Evolutionary conservation across 1,284 basidiomycete species (phyloP).

Genomic region (Limonomyces culmigenus): DNA sequence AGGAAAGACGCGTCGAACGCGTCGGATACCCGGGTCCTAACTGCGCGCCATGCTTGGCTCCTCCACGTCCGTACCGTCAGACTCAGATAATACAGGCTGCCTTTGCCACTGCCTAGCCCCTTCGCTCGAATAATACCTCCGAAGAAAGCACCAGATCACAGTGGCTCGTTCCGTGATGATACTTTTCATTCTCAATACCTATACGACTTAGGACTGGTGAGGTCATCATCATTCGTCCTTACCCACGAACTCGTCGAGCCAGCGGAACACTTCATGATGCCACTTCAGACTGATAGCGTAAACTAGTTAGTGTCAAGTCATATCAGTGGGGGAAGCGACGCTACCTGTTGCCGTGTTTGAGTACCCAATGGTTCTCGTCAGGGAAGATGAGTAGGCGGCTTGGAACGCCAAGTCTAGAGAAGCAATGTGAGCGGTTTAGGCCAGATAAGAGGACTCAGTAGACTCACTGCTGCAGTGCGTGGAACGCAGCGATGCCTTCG

Average conservation of each 20-base stretch:
- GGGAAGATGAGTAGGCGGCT: slow-evolving; percentile 81
- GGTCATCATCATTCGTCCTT: slow-evolving; percentile 11
- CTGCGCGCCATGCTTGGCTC: too few relatives aligned
- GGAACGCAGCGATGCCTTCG: slow-evolving; percentile 70
- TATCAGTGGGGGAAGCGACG: slow-evolving; percentile 4
- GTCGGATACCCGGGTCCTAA: too few relatives aligned
- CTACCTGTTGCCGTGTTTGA: slow-evolving; percentile 59
- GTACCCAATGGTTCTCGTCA: slow-evolving; percentile 87
- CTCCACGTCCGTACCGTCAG: too few relatives aligned
- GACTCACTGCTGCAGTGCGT: slow-evolving; percentile 55
- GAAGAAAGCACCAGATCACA: too few relatives aligned
- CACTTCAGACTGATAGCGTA: slow-evolving; percentile 43
- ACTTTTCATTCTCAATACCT: too few relatives aligned
- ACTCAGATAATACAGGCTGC: too few relatives aligned
- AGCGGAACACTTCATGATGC: slow-evolving; percentile 80
- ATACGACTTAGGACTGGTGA: too few relatives aligned
- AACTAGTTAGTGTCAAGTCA: slow-evolving; percentile 1
- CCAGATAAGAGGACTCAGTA: slow-evolving; percentile 12
- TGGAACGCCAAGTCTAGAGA: slow-evolving; percentile 49
- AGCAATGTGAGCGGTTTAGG: slow-evolving; percentile 5
- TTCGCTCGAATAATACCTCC: too few relatives aligned
- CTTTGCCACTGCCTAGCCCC: too few relatives aligned
- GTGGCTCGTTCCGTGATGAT: too few relatives aligned
- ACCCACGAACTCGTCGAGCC: slow-evolving; percentile 70
- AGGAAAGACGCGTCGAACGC: too few relatives aligned